A percentile compares a stretch with the other conserved stretches of the same genome.
Conservation (phyloP, 768 basidiomycete genomes). For the Mrakia gelida region DNA sequence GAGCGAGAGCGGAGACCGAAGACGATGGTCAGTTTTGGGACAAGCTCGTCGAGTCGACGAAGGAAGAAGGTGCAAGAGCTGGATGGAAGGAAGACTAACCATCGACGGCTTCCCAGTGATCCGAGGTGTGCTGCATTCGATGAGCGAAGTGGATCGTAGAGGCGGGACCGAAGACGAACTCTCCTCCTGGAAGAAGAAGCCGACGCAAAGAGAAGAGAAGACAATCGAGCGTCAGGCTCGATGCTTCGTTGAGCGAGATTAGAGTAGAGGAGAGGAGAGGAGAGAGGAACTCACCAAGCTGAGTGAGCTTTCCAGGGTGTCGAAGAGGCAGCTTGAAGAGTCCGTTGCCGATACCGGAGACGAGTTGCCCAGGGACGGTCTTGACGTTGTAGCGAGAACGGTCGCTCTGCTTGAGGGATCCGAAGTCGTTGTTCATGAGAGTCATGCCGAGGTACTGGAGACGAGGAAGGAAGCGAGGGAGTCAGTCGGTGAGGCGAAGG, state of each 20-base stretch:
- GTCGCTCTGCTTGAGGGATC: conserved; percentile 38
- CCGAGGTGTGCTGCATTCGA: conserved; percentile 44
- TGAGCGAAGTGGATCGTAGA: conserved; percentile 44
- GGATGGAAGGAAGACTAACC: too few relatives aligned
- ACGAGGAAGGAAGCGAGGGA: conserved; percentile 37
- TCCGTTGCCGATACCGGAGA: conserved; percentile 40
- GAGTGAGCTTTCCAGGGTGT: conserved; percentile 42
- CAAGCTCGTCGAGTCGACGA: too few relatives aligned
- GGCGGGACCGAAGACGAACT: conserved; percentile 43
- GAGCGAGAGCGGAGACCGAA: too few relatives aligned
- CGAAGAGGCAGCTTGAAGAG: conserved; percentile 42
- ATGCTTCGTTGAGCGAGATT: too few relatives aligned
- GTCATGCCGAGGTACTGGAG: conserved; percentile 45
- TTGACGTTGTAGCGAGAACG: conserved; percentile 42
- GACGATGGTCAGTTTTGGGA: too few relatives aligned
- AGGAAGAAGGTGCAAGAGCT: too few relatives aligned
- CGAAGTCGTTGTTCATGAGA: conserved; percentile 40
- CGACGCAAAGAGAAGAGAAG: not conserved
- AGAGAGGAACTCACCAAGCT: conserved; percentile 38
- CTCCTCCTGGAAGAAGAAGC: conserved; percentile 30
- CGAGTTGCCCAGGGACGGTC: conserved; percentile 40
- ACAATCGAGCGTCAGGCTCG: not conserved
- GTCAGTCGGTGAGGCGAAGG: too few relatives aligned
- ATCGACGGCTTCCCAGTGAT: conserved; percentile 46
- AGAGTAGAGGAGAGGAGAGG: too few relatives aligned